Base-by-base conservation (phyloP, 495 filamentous ascomycete species). In the Penicillium bialowiezense region DNA sequence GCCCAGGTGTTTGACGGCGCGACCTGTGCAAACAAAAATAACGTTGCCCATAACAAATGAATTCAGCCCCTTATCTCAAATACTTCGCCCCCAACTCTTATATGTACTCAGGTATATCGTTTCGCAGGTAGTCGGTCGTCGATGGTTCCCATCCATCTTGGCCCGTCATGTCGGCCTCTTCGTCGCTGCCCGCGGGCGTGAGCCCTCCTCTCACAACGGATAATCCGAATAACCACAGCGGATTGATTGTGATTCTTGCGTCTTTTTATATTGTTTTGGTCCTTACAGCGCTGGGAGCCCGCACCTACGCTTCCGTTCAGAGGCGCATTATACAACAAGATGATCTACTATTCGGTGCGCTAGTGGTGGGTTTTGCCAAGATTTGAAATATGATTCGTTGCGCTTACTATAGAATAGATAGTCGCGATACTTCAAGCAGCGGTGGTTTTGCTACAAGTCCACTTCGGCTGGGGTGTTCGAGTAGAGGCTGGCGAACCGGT, bases 211-310 rank as follows among this genome's bases (percentile, higher is more conserved):
- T 65, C 10, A 61, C 57, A 8, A 39, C 45, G 7, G 53, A 68
- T 21, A 68, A 59, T 36, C 51, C 54, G 2, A 15, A 63, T 31
- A 52, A 68, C 24, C 64, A 65, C 29, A 64, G 55, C 18, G 64
- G 58, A 8, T 36, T 65, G 32, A 38, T 68, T n/a, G 62, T 63
- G 9, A 51, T 68, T 0, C 45, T 63, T 15, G 59, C 64, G 1
- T 56, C 57, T 0, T 46, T 65, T 1, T 24, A 38, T 7, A 36
- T 68, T 14, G 58, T 65, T 23, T 19, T 68, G 19, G 41, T 51
- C 5, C 18, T 67, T 10, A 35, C 50, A 8, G 55, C 62, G 28
- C 46, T 68, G 2, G 50, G 39, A 1, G 53, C 56, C 0, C 49
- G 62, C 1, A 36, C 51, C n/a, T 65, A 54, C 15, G 53, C 59